These are phyloP conservation scores for Allium cepa DNA, from an alignment of 106 monocot genomes.

Conservation along the genomic window DNA sequence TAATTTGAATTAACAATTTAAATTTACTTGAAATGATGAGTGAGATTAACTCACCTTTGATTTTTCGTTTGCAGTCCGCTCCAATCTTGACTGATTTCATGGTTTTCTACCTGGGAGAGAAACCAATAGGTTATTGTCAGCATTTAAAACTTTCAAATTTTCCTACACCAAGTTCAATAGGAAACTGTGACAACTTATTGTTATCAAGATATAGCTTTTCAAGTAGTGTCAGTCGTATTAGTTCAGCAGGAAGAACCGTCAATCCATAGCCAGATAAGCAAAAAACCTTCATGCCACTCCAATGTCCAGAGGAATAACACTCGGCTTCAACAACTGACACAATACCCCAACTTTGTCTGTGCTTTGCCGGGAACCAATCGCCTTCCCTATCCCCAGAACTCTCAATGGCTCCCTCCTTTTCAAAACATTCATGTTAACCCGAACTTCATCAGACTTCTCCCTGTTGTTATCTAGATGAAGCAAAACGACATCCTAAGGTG, in stretches of 20 bases:
- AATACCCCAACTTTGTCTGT: slow-evolving; percentile 76
- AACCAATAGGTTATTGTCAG: slow-evolving; percentile 77
- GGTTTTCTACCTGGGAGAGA: slow-evolving; percentile 98
- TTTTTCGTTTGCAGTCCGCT: too few relatives aligned
- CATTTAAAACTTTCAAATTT: slow-evolving; percentile 75
- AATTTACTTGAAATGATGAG: too few relatives aligned
- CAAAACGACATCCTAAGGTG: slow-evolving; percentile 70
- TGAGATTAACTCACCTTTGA: too few relatives aligned
- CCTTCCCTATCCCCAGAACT: slow-evolving; percentile 39
- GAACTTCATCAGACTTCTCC: slow-evolving; percentile 16
- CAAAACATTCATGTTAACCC: slow-evolving; percentile 65
- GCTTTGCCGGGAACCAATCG: slow-evolving; percentile 65
- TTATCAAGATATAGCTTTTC: slow-evolving; percentile 88
- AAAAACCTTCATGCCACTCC: slow-evolving; percentile 50
- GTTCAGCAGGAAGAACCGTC: slow-evolving; percentile 81
- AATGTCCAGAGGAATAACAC: slow-evolving; percentile 49
- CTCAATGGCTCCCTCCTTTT: slow-evolving; percentile 66
- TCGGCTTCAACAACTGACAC: slow-evolving; percentile 48
- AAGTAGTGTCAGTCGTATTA: slow-evolving; percentile 57
- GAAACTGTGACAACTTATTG: slow-evolving; percentile 70
- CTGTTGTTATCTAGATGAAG: slow-evolving; percentile 20
- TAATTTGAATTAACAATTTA: too few relatives aligned
- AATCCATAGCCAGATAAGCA: slow-evolving; percentile 68
- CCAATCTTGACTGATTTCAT: too few relatives aligned
- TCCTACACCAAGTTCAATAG: slow-evolving; percentile 86